Percentiles rank a stretch among this genome's conserved stretches.
Evolutionary conservation across 1,139 yeast genomes (phyloP).

Genomic region (Meyerozyma guilliermondii): DNA sequence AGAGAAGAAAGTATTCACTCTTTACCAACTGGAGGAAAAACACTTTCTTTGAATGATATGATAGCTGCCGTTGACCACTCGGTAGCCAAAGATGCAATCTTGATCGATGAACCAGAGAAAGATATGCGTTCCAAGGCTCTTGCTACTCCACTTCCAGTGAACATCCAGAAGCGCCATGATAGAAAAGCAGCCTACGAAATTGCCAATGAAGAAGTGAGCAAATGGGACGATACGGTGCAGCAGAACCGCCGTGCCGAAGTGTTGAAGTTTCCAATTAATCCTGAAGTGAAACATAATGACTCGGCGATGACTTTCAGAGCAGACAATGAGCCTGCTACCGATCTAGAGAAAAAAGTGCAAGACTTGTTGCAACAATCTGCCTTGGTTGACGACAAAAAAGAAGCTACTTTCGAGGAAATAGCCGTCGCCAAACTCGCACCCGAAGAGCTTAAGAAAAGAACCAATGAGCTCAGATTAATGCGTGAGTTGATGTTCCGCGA

Average conservation of each 20-base stretch:
- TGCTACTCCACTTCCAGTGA: constrained; percentile 77
- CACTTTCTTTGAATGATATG: constrained; percentile 71
- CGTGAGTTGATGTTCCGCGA: constrained; percentile 95
- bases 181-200: constrained; percentile 88
- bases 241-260: constrained; percentile 82
- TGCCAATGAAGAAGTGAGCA: constrained; percentile 77
- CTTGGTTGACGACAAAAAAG: constrained; percentile 66
- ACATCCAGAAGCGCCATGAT: constrained; percentile 82
- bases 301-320: constrained; percentile 52
- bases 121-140: constrained; percentile 42
- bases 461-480: constrained; percentile 83
- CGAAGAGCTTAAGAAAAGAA: constrained; percentile 74
- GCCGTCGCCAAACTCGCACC: constrained; percentile 78
- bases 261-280: constrained; percentile 62
- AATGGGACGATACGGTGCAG: constrained; percentile 83
- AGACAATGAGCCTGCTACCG: constrained; percentile 47
- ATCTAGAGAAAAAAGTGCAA: constrained; percentile 64
- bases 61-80: constrained; percentile 54
- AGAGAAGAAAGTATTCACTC: constrained; percentile 68
- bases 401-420: constrained; percentile 80
- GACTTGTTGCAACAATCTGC: constrained; percentile 60
- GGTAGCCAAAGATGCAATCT: constrained; percentile 42
- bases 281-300: constrained; percentile 37
- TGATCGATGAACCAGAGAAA: constrained; percentile 38
- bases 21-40: constrained; percentile 55